A percentile compares a stretch with the other conserved stretches of the same genome.
Evolutionary conservation across 352 stramenopile species (phyloP).

Genomic region (Chrysophaeum taylorii): DNA sequence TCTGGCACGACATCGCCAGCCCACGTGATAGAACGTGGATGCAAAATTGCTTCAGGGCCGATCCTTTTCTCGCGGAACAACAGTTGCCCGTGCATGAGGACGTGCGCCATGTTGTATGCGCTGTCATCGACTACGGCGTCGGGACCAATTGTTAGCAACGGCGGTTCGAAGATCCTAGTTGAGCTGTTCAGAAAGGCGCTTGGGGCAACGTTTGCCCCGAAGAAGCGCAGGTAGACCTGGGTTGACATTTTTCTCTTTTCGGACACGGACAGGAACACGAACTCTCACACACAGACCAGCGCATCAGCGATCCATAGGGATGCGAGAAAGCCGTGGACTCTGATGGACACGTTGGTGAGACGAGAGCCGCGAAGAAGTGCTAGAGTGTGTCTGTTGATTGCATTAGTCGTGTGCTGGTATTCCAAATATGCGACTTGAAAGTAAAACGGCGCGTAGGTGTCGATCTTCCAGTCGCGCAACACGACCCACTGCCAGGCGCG

Average conservation of each 20-base stretch:
- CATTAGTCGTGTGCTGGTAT: too few species aligned
- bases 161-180: not conserved
- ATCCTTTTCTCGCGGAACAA: not conserved
- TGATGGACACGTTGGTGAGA: not conserved
- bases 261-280: too few species aligned
- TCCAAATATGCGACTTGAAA: too few species aligned
- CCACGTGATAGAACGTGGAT: not conserved
- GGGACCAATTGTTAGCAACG: not conserved
- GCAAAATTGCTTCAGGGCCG: not conserved
- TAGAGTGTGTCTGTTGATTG: not conserved
- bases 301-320: too few species aligned
- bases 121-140: not conserved
- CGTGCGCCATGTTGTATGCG: not conserved
- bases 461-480: not conserved
- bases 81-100: not conserved
- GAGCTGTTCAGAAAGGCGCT: not conserved
- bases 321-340: too few species aligned
- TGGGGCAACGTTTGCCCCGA: not conserved
- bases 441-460: too few species aligned
- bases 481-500: not conserved
- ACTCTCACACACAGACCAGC: too few species aligned
- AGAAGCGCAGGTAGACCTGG: not conserved
- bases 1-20: not conserved
- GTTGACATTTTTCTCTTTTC: too few species aligned
- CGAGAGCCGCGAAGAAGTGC: not conserved